These are phyloP conservation scores for Yamadazyma triangularis DNA, from an alignment of 1,139 yeast species.

Conservation along the genomic window DNA sequence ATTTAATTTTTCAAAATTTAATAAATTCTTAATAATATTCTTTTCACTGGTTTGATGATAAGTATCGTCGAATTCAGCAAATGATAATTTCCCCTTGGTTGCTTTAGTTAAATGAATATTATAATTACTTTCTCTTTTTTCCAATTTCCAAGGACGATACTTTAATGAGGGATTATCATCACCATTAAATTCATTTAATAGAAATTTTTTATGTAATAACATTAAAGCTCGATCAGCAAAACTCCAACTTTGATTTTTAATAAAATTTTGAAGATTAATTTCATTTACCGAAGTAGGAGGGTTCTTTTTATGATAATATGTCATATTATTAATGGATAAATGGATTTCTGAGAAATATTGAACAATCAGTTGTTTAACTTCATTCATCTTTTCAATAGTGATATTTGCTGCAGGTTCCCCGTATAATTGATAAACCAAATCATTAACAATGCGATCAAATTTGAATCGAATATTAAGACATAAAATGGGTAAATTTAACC, in stretches of 20 bases:
- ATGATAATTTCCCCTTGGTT: constrained; percentile 25
- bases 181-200: constrained; percentile 23
- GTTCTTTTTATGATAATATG: constrained; percentile 18
- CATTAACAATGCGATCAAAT: constrained; percentile 49
- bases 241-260: constrained; percentile 47
- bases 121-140: constrained; percentile 5
- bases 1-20: constrained; percentile 24
- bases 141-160: not conserved
- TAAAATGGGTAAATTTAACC: constrained; percentile 33
- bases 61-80: constrained; percentile 39
- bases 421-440: constrained; percentile 41
- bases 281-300: constrained; percentile 36
- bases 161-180: not conserved
- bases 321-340: constrained; percentile 33
- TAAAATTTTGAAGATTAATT: constrained; percentile 43
- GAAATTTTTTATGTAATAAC: constrained; percentile 51
- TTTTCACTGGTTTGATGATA: constrained; percentile 37
- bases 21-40: constrained; percentile 33
- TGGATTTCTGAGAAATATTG: constrained; percentile 48
- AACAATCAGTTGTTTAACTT: constrained; percentile 43
- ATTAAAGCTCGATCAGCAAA: constrained; percentile 55
- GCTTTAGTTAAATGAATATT: constrained; percentile 15
- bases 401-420: constrained; percentile 36
- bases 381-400: constrained; percentile 35
- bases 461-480: constrained; percentile 51